phyloP scores from a whole-genome alignment of 2,329 filamentous ascomycete species.

The Elsinoe arachidis region DNA sequence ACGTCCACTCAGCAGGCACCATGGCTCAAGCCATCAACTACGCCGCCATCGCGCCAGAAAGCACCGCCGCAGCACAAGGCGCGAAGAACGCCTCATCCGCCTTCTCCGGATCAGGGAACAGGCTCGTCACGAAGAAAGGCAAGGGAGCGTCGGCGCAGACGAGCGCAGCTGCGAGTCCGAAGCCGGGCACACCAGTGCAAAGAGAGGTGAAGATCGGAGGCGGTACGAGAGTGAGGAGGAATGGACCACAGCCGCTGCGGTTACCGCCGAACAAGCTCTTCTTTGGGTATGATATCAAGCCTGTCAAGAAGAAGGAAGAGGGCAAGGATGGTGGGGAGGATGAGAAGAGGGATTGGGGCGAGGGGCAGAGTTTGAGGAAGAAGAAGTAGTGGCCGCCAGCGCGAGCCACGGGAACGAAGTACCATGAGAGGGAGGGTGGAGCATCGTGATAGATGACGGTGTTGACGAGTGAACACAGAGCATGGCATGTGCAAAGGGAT shows the following conservation, averaged over 20 bases:
- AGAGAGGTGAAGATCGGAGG: conserved; percentile 25
- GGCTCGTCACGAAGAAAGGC: conserved; percentile 72
- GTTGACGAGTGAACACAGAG: not conserved
- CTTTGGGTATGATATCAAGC: conserved; percentile 90
- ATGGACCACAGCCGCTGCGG: conserved; percentile 78
- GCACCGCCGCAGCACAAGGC: conserved; percentile 55
- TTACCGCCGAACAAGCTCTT: conserved; percentile 86
- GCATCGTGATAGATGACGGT: not conserved
- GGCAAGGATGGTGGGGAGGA: conserved; percentile 54
- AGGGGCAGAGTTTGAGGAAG: conserved; percentile 75
- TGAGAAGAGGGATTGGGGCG: conserved; percentile 58
- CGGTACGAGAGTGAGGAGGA: conserved; percentile 39
- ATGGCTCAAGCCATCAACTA: conserved; percentile 99
- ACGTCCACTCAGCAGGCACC: conserved; percentile 74
- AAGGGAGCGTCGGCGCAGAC: conserved; percentile 57
- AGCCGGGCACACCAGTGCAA: conserved; percentile 45
- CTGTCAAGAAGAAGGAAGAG: conserved; percentile 65
- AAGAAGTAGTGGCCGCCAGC: conserved; percentile 46
- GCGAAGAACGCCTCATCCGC: conserved; percentile 61
- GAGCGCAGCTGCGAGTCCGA: conserved; percentile 28
- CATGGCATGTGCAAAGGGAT: not conserved
- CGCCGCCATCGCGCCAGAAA: conserved; percentile 72
- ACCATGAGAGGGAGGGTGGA: not conserved
- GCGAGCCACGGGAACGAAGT: too few relatives aligned
- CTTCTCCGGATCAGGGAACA: conserved; percentile 72